phyloP scores from a whole-genome alignment of 331 rosid genomes.

The Dryas integrifolia region DNA sequence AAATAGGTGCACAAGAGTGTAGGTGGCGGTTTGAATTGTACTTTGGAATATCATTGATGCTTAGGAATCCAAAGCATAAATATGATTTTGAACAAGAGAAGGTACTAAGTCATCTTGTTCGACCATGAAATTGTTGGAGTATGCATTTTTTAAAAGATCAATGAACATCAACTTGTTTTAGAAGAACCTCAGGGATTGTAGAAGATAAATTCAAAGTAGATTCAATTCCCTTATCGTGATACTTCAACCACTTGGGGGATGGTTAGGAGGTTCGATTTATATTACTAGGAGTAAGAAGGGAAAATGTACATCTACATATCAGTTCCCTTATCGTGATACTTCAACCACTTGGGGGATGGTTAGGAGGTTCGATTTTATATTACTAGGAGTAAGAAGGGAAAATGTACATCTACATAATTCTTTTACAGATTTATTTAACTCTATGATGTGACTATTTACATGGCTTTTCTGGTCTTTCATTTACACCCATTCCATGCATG shows the following conservation, averaged over 20 bases:
- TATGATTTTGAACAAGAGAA: neutral
- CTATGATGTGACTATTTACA: neutral
- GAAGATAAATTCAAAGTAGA: neutral
- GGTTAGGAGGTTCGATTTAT: neutral
- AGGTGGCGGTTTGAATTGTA: constrained; percentile 1
- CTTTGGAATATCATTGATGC: neutral
- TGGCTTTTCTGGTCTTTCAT: neutral
- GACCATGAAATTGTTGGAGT: neutral
- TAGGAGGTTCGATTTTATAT: neutral
- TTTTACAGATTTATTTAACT: neutral
- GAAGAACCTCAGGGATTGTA: too few relatives aligned
- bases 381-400: neutral
- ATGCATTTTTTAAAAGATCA: neutral
- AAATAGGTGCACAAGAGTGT: neutral
- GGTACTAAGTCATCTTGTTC: neutral
- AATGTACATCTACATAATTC: neutral
- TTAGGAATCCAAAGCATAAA: neutral
- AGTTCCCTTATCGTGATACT: neutral
- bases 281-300: neutral
- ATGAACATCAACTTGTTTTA: neutral
- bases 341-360: neutral
- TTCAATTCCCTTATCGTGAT: neutral
- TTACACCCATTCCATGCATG: too few relatives aligned
- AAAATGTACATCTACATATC: neutral
- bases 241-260: neutral